Base-by-base conservation (phyloP, 2,329 filamentous ascomycete species). In the Neonectria coccinea region DNA sequence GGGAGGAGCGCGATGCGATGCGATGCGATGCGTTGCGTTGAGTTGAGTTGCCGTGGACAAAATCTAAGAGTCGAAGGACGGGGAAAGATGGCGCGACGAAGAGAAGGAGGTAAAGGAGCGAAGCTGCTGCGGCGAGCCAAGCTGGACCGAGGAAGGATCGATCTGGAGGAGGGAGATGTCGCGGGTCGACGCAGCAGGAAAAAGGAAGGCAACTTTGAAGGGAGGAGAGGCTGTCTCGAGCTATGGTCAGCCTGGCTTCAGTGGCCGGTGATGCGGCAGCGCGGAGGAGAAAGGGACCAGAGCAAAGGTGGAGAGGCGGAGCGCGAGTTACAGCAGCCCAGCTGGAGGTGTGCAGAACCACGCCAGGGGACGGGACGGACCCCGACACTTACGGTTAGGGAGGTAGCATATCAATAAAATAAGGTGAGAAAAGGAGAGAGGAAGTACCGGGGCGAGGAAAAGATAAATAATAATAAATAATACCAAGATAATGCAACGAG, bases 251-350 rank as follows among this genome's bases (percentile, higher is more conserved):
- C 66, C 52, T 67, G 44, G 65, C 36, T 56, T 65, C 59, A 42
- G 53, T 61, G 55, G 33, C 44, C 54, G 55, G 50, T 45, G 56
- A 56, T 41, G 58, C 56, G 52, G 66, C 50, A 65, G 64, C 53
- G 66, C 53, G 48, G 66, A 69, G 69, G 62, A 58, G 64, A 67
- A 65, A 58, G 59, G 65, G 62, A 55, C 56, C 57, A 70, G 56
- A 59, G 58, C 33, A 44, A 20, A 47, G 66, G 69, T 61, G 69
- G 67, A 70, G 69, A 66, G 69, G 65, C 59, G 67, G 59, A 61
- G 70, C 62, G 47, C 36, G 56, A 59, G 60, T 62, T 59, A 67
- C 59, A 62, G 67, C 47, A 63, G 47, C 25, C 25, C 25, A 25
- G 25, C 5, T 25, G 5, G 25, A 25, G 5, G 56, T 45, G 47